phyloP scores from a whole-genome alignment of 1,284 basidiomycete genomes.

The Agaricales sp. region DNA sequence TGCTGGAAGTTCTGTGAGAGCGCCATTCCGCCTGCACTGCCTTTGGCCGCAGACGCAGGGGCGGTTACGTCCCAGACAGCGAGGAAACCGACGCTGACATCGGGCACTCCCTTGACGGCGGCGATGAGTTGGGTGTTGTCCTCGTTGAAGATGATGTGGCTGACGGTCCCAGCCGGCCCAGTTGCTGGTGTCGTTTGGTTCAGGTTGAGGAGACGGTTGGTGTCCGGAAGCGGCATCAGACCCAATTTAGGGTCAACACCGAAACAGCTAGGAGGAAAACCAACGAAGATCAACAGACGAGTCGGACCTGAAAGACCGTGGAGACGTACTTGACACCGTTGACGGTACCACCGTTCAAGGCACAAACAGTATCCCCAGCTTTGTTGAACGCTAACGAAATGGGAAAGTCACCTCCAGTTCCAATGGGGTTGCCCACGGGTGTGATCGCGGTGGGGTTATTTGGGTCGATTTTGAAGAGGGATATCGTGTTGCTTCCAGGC shows the following conservation, averaged over 20 bases:
- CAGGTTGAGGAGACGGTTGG: constrained; percentile 28
- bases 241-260: constrained; percentile 29
- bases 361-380: constrained; percentile 7
- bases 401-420: background rate
- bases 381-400: background rate
- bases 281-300: too few species aligned
- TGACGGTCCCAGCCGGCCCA: constrained; percentile 29
- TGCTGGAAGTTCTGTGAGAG: constrained; percentile 30
- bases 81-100: constrained; percentile 34
- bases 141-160: constrained; percentile 34
- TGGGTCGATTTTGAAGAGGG: background rate
- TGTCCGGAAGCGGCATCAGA: constrained; percentile 26
- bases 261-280: constrained; percentile 28
- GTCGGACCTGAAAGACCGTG: too few species aligned
- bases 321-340: constrained; percentile 41
- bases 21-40: too few species aligned
- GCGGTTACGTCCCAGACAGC: constrained; percentile 33
- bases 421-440: background rate
- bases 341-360: constrained; percentile 34
- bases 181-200: constrained; percentile 33
- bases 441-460: background rate
- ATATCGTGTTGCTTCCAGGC: background rate
- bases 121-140: constrained; percentile 31
- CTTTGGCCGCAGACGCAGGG: constrained; percentile 27
- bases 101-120: constrained; percentile 35